These are phyloP conservation scores for Parastagonospora nodorum DNA, from an alignment of 2,329 filamentous ascomycete species.

Conservation along the genomic window DNA sequence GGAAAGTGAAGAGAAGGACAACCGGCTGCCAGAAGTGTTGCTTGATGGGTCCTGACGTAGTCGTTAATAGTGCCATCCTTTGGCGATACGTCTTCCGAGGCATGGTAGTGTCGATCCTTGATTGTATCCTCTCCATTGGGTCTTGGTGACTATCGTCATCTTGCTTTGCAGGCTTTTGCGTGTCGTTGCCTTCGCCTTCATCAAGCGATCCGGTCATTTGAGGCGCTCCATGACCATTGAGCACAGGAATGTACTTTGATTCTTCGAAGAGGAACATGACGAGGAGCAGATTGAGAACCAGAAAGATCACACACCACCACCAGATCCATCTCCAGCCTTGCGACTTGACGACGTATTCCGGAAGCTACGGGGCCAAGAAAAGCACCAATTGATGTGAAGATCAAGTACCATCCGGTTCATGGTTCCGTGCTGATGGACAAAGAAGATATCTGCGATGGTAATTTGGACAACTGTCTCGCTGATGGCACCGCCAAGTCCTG, in stretches of 20 bases:
- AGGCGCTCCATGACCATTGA: conserved; percentile 9
- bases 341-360: conserved; percentile 47
- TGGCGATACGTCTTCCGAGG: conserved; percentile 52
- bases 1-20: conserved; percentile 44
- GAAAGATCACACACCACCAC: conserved; percentile 54
- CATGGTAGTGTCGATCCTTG: conserved; percentile 29
- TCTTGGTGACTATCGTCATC: background rate
- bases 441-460: conserved; percentile 56
- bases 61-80: conserved; percentile 46
- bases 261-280: conserved; percentile 55
- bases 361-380: conserved; percentile 49
- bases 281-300: conserved; percentile 45
- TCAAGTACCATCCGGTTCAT: conserved; percentile 55
- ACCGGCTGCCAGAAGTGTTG: conserved; percentile 47
- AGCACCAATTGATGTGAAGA: conserved; percentile 45
- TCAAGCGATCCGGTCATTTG: background rate
- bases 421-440: conserved; percentile 53
- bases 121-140: conserved; percentile 18
- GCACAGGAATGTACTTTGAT: conserved; percentile 15
- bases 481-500: conserved; percentile 52
- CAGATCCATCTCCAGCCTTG: conserved; percentile 60
- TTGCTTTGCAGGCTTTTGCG: conserved; percentile 3
- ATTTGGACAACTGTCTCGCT: conserved; percentile 54
- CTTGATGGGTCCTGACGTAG: conserved; percentile 36
- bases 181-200: background rate